Conservation (phyloP, 495 filamentous ascomycete species). For the Aspergillus baeticus region DNA sequence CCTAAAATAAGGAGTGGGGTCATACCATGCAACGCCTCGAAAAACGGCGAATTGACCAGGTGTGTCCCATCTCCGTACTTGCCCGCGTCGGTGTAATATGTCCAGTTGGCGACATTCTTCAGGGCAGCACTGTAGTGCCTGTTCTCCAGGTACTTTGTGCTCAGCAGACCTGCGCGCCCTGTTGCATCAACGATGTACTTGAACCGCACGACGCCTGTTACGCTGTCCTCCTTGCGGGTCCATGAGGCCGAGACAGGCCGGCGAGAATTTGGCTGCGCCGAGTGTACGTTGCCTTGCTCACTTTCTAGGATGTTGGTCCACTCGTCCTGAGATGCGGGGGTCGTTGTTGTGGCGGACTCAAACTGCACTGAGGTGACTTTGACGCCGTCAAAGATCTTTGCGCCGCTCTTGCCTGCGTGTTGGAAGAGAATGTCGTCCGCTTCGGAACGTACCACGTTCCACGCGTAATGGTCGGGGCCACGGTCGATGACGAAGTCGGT, state of each 20-base stretch:
- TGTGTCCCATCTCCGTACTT: slow-evolving; percentile 28
- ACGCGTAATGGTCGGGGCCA: slow-evolving; percentile 43
- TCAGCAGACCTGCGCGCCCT: slow-evolving; percentile 37
- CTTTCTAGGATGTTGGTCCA: too few relatives aligned
- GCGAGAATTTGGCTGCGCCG: slow-evolving; percentile 27
- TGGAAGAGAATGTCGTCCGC: slow-evolving; percentile 50
- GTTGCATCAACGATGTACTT: slow-evolving; percentile 48
- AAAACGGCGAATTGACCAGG: slow-evolving; percentile 33
- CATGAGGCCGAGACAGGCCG: slow-evolving; percentile 40
- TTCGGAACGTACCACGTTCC: slow-evolving; percentile 56
- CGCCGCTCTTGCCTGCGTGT: slow-evolving; percentile 47
- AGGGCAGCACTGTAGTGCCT: slow-evolving; percentile 36
- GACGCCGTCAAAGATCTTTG: slow-evolving; percentile 42
- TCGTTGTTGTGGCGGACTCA: neutral
- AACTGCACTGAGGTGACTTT: slow-evolving; percentile 44
- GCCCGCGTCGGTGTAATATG: slow-evolving; percentile 37
- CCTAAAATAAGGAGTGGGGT: neutral
- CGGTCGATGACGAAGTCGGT: slow-evolving; percentile 49
- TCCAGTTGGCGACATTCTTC: slow-evolving; percentile 47
- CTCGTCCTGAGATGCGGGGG: too few relatives aligned
- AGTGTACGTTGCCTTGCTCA: too few relatives aligned
- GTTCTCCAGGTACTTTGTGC: slow-evolving; percentile 47
- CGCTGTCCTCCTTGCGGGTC: slow-evolving; percentile 27
- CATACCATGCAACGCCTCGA: slow-evolving; percentile 37
- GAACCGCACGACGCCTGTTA: slow-evolving; percentile 32